Evolutionary conservation across 345 rosid genomes (phyloP), one percentile per base, ranked within the genome.

Genomic region (Melastoma malabathricum): DNA sequence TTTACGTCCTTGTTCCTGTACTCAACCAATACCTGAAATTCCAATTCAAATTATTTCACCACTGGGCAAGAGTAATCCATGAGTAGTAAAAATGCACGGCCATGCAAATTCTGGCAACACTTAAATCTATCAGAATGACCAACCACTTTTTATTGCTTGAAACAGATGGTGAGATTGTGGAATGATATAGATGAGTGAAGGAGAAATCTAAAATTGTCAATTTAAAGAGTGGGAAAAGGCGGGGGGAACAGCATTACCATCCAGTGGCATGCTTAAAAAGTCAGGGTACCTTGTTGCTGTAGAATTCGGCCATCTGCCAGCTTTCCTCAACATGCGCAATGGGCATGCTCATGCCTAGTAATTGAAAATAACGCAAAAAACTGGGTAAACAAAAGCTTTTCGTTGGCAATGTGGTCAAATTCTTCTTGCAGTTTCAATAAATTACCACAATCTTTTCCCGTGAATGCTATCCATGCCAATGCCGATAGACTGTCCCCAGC

Each of bases 241-340:
- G 38, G 38, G 41, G 41, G 12, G 41, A 34, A 34, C 41, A 10
- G 12, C 41, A 34, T 12, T 0, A 34, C 41, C 12, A 5, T 9
- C 12, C 41, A 34, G 25, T 22, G 25, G 44, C 44, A 51, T 17
- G 15, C 15, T 8, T 31, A 51, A 29, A 51, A 29, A 44, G 6
- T n/a, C 8, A 10, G 5, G 10, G 16, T 68, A 93, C 99, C 99
- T 93, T 93, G 61, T 93, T 93, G 61, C 62, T 83, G 79, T 93
- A 93, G 76, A 93, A 93, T 63, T 93, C 99, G 59, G 97, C 94
- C 82, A 72, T 79, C 67, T 93, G 95, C 99, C 97, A 93, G 68
- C 97, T 83, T 68, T 93, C 99, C 74, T 92, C 99, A 61, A 88
- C 90, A 54, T 88, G 95, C 44, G 94, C 94, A 18, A 78, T 81